Conservation (phyloP, 306 rosid genomes). For the Medicago lupulina region DNA sequence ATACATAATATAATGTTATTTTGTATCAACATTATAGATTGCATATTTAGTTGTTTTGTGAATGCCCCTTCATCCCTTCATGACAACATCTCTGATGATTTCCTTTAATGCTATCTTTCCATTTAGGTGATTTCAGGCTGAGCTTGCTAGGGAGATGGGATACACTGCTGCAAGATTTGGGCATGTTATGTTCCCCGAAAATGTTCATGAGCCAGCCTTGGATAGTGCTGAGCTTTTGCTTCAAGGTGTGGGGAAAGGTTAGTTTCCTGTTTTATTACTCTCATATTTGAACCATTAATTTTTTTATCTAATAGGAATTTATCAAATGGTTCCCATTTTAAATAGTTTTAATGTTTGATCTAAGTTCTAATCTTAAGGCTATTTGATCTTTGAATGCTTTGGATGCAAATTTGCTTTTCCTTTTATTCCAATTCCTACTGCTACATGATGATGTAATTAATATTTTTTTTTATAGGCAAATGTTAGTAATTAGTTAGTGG, state of each 20-base stretch:
- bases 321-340: constrained; percentile 24
- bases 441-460: constrained; percentile 24
- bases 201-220: constrained; percentile 89
- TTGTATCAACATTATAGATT: constrained; percentile 21
- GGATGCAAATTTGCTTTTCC: constrained; percentile 23
- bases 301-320: background rate
- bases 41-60: constrained; percentile 22
- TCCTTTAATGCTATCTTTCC: constrained; percentile 55
- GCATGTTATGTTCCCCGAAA: constrained; percentile 99
- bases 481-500: too few relatives aligned
- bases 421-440: constrained; percentile 28
- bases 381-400: constrained; percentile 32
- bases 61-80: constrained; percentile 12
- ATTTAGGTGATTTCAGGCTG: constrained; percentile 93
- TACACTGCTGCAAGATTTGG: constrained; percentile 95
- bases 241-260: constrained; percentile 91
- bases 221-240: constrained; percentile 92
- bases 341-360: constrained; percentile 24
- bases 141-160: constrained; percentile 95
- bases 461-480: background rate
- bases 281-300: constrained; percentile 20
- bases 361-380: constrained; percentile 31
- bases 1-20: background rate
- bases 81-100: constrained; percentile 52
- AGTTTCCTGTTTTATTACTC: constrained; percentile 22